Conservation (phyloP, 352 stramenopile species). For the Pelagophyceae sp. region DNA sequence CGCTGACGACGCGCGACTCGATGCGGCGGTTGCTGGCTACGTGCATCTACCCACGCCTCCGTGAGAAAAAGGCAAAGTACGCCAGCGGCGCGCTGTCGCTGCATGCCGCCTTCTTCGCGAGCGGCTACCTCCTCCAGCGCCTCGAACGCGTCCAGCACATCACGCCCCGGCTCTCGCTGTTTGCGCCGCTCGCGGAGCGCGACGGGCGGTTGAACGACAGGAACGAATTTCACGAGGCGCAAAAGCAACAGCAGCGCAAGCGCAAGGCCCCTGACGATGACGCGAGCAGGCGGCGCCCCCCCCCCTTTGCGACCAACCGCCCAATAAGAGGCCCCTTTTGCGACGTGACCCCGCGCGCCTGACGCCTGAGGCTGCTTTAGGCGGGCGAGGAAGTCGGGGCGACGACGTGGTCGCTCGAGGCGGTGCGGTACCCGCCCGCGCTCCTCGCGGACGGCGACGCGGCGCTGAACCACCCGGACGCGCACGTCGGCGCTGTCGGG, state of each 20-base stretch:
- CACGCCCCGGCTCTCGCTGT: constrained; percentile 9
- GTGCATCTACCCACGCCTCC: background rate
- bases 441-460: background rate
- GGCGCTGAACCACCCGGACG: background rate
- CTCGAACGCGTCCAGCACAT: background rate
- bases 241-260: background rate
- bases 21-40: background rate
- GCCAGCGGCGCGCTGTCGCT: background rate
- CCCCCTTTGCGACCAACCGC: too few species aligned
- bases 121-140: background rate
- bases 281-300: too few species aligned
- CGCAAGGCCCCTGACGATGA: background rate
- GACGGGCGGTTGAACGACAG: background rate
- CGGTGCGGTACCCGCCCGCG: background rate
- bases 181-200: constrained; percentile 14
- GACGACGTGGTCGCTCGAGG: background rate
- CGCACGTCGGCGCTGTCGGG: too few species aligned
- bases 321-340: too few species aligned
- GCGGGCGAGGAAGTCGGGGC: background rate
- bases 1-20: background rate
- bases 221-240: background rate
- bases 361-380: background rate
- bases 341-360: background rate
- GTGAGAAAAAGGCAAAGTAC: background rate
- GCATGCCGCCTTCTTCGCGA: background rate